Evolutionary conservation across 768 basidiomycete genomes (phyloP).

Genomic region (Epithele typhae): DNA sequence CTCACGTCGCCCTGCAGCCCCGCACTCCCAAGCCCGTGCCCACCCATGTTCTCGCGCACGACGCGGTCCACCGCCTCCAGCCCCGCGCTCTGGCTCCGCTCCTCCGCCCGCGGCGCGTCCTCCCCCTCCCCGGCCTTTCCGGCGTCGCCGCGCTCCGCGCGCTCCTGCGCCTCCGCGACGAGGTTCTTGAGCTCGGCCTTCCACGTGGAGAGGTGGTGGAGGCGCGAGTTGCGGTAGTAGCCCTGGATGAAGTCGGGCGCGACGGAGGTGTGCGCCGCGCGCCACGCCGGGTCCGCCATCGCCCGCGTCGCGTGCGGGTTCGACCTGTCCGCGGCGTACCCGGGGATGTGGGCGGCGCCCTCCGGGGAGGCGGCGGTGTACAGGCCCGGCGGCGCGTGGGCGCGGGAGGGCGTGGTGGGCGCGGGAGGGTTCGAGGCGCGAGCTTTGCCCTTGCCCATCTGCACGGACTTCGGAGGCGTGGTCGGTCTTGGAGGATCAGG

Average conservation of each 20-base stretch:
- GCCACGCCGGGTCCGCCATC: slow-evolving; percentile 85
- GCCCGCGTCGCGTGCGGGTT: slow-evolving; percentile 73
- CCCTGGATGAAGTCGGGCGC: slow-evolving; percentile 85
- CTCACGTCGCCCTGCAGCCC: slow-evolving; percentile 30
- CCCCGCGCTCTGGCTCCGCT: slow-evolving; percentile 2
- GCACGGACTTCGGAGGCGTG: slow-evolving; percentile 7
- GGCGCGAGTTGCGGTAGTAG: slow-evolving; percentile 66
- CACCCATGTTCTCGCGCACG: slow-evolving; percentile 23
- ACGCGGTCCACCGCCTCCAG: slow-evolving; percentile 30
- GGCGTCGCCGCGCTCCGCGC: slow-evolving; percentile 49
- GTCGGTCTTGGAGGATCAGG: slow-evolving; percentile 8
- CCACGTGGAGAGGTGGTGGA: slow-evolving; percentile 92
- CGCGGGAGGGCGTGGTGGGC: slow-evolving; percentile 12
- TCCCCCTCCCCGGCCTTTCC: slow-evolving; percentile 15
- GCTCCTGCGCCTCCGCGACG: slow-evolving; percentile 75
- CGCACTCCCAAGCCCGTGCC: slow-evolving; percentile 17
- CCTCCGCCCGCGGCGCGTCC: not conserved
- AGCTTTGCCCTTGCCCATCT: no score
- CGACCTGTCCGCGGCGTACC: slow-evolving; percentile 63
- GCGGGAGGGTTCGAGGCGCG: no score
- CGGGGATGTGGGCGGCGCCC: slow-evolving; percentile 46
- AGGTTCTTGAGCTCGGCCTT: slow-evolving; percentile 84
- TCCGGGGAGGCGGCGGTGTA: slow-evolving; percentile 39
- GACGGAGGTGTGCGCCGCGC: slow-evolving; percentile 80
- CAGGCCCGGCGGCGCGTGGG: no score